Evolutionary conservation across 495 filamentous ascomycete genomes (phyloP), one percentile per base, ranked within the genome.

Genomic region (Penicillium ucsense): DNA sequence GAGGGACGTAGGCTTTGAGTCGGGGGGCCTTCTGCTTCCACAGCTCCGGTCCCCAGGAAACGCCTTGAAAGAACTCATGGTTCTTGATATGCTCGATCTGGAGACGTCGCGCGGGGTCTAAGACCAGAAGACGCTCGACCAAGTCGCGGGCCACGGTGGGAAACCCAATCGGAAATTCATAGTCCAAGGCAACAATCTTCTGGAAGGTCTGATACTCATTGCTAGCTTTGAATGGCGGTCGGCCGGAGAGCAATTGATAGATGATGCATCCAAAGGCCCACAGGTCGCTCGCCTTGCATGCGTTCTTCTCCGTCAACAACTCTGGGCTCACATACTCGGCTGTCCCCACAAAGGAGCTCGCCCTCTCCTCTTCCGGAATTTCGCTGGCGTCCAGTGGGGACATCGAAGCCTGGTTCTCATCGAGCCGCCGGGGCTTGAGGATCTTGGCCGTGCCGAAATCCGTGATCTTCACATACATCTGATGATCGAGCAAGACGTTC

Each of bases 241-340:
- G 80, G 10, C 94, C 94, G 30, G 86, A 86, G 34, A 99, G 70
- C 31, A 99, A 76, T 66, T 99, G 94, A 63, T 95, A 99, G 48
- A 99, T 84, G 51, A 99, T 99, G 65, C 94, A 99, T n/a, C 94
- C 94, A 72, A 97, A 96, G 3, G 94, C 94, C 94, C 94, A 99
- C 32, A 99, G 66, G 63, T 99, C 94, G 59, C 90, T 95, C 20
- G 94, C 89, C 68, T 97, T 99, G 71, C 94, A 95, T 7, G 91
- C 92, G 52, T 88, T 89, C 71, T 97, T 97, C 52, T 95, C 87
- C 2, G 84, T 94, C 51, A 99, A 73, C 31, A 99, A 75, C 56
- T 99, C 94, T 0, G 94, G 94, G 56, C 89, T 95, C 52, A 99
- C 94, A 60, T 99, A 99, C 63, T 99, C 94, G 2, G 94, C 94